A percentile compares a stretch with the other conserved stretches of the same genome.
phyloP scores from a whole-genome alignment of 805 yeast species.

The Kazachstania taianensis region DNA sequence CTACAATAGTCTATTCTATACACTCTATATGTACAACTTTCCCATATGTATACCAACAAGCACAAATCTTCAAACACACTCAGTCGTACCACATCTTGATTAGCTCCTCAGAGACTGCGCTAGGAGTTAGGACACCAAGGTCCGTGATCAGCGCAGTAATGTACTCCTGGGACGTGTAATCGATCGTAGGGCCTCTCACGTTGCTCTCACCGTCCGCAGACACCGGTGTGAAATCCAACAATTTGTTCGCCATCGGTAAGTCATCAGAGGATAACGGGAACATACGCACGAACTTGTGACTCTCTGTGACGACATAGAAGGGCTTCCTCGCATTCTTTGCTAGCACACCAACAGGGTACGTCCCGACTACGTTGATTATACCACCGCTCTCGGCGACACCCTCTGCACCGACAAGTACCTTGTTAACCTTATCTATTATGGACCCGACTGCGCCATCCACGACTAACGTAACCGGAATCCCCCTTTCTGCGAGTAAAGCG shows the following conservation, averaged over 20 bases:
- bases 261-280: constrained; percentile 92
- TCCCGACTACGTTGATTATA: constrained; percentile 88
- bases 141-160: constrained; percentile 95
- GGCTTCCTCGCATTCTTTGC: constrained; percentile 90
- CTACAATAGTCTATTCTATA: no score
- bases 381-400: constrained; percentile 99
- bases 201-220: constrained; percentile 22
- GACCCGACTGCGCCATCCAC: constrained; percentile 93
- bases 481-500: constrained; percentile 49
- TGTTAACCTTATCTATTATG: constrained; percentile 82
- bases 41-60: neutral
- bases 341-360: constrained; percentile 87
- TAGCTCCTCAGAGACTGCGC: constrained; percentile 96
- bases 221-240: constrained; percentile 35
- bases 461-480: constrained; percentile 79
- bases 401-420: constrained; percentile 94
- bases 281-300: constrained; percentile 92
- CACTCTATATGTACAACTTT: neutral
- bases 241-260: constrained; percentile 51
- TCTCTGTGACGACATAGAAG: constrained; percentile 85
- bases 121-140: constrained; percentile 91
- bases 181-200: constrained; percentile 52
- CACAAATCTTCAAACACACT: no score
- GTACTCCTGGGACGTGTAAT: constrained; percentile 92
- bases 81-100: constrained; percentile 96